Percentiles rank a stretch among this genome's conserved stretches.
Conservation (phyloP, 768 basidiomycete species). For the Kwoniella pini region DNA sequence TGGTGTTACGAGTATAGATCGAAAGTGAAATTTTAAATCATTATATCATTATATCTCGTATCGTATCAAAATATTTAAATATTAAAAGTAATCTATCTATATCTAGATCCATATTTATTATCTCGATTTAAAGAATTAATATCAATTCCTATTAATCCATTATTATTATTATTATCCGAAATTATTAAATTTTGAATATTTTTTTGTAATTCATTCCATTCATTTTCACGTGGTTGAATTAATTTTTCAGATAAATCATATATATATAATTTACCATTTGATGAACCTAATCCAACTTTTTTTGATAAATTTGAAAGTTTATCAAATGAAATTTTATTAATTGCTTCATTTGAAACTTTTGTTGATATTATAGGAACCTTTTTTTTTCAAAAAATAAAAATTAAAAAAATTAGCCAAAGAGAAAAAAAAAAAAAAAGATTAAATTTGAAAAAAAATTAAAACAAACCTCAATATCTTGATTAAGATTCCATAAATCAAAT, state of each 20-base stretch:
- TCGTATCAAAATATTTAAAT: neutral
- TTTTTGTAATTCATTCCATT: constrained; percentile 92
- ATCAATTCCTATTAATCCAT: neutral
- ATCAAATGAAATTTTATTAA: constrained; percentile 97
- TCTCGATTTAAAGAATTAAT: neutral
- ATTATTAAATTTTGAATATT: constrained; percentile 67
- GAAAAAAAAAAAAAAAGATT: neutral
- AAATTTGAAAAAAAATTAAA: neutral
- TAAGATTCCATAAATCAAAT: constrained; percentile 97
- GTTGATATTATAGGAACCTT: constrained; percentile 89
- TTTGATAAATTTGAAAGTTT: constrained; percentile 71
- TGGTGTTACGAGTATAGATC: no score
- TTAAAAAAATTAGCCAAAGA: no score
- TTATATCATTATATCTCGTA: neutral
- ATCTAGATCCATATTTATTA: neutral
- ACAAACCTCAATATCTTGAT: constrained; percentile 90
- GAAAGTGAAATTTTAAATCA: neutral
- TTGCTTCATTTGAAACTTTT: constrained; percentile 74
- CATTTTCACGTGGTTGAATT: constrained; percentile 73
- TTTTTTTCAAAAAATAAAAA: neutral
- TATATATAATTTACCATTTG: constrained; percentile 87
- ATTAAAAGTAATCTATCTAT: constrained; percentile 2
- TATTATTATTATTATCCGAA: constrained; percentile 1
- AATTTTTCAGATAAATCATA: constrained; percentile 94
- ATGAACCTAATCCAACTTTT: constrained; percentile 83